These are phyloP conservation scores for Macroventuria anomochaeta DNA, from an alignment of 2,329 filamentous ascomycete genomes.

Conservation along the genomic window DNA sequence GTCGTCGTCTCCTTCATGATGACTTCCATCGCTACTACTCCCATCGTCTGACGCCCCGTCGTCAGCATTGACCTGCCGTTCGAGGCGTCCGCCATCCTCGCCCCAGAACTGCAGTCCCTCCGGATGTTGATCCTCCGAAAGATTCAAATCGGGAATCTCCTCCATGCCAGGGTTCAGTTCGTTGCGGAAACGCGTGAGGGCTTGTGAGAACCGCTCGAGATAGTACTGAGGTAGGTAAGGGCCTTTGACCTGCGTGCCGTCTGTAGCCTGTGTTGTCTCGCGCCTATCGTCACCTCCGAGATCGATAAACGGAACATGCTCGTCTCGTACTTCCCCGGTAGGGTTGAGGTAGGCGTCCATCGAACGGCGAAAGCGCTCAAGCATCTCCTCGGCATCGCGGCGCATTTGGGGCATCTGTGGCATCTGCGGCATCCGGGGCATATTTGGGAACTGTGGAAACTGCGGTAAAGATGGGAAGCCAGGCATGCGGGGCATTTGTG, in stretches of 20 bases:
- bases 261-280: slow-evolving; percentile 40
- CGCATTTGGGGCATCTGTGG: slow-evolving; percentile 39
- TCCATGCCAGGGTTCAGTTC: slow-evolving; percentile 49
- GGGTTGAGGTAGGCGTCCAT: slow-evolving; percentile 55
- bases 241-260: slow-evolving; percentile 43
- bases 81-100: slow-evolving; percentile 36
- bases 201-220: slow-evolving; percentile 54
- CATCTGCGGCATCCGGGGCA: slow-evolving; percentile 27
- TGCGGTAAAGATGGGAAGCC: slow-evolving; percentile 42
- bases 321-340: slow-evolving; percentile 41
- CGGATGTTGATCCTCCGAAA: slow-evolving; percentile 36
- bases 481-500: slow-evolving; percentile 41
- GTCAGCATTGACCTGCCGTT: slow-evolving; percentile 33
- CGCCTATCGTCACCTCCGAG: slow-evolving; percentile 47
- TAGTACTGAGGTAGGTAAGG: slow-evolving; percentile 55
- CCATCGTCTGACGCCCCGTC: slow-evolving; percentile 31
- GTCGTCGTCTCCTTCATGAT: slow-evolving; percentile 42
- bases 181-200: slow-evolving; percentile 54
- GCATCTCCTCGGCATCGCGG: slow-evolving; percentile 44
- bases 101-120: slow-evolving; percentile 45
- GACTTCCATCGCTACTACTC: slow-evolving; percentile 45
- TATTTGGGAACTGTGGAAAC: slow-evolving; percentile 41
- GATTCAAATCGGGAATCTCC: slow-evolving; percentile 40
- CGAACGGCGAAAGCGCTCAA: slow-evolving; percentile 47
- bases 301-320: slow-evolving; percentile 46